Evolutionary conservation across 306 rosid species (phyloP).

Genomic region (Spatholobus suberectus): DNA sequence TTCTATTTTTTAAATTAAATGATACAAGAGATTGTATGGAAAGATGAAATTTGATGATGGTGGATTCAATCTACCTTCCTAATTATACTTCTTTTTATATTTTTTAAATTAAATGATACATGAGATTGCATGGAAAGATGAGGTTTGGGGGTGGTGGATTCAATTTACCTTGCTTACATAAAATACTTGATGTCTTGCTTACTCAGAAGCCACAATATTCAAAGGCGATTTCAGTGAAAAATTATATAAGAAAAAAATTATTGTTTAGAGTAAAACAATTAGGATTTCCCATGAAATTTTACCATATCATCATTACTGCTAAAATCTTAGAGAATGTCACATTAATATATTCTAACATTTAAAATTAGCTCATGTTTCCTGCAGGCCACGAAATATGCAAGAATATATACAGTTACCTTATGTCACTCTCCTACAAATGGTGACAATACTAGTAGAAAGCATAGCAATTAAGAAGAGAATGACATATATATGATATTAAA

Average conservation of each 20-base stretch:
- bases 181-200: too few relatives aligned
- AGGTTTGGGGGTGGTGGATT: background rate
- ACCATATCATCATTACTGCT: background rate
- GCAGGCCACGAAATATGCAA: too few relatives aligned
- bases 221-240: too few relatives aligned
- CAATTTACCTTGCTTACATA: background rate
- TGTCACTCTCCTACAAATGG: background rate
- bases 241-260: too few relatives aligned
- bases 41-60: too few relatives aligned
- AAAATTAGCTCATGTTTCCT: background rate
- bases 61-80: too few relatives aligned
- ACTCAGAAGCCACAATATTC: too few relatives aligned
- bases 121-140: background rate
- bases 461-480: background rate
- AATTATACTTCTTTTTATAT: too few relatives aligned
- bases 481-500: background rate
- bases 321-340: background rate
- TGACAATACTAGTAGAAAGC: background rate
- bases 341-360: background rate
- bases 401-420: background rate
- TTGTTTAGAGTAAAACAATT: too few relatives aligned
- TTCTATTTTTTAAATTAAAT: too few relatives aligned
- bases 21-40: too few relatives aligned
- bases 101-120: background rate
- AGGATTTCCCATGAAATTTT: background rate